Conservation (phyloP, 2,329 filamentous ascomycete species). For the Geosmithia putterillii region DNA sequence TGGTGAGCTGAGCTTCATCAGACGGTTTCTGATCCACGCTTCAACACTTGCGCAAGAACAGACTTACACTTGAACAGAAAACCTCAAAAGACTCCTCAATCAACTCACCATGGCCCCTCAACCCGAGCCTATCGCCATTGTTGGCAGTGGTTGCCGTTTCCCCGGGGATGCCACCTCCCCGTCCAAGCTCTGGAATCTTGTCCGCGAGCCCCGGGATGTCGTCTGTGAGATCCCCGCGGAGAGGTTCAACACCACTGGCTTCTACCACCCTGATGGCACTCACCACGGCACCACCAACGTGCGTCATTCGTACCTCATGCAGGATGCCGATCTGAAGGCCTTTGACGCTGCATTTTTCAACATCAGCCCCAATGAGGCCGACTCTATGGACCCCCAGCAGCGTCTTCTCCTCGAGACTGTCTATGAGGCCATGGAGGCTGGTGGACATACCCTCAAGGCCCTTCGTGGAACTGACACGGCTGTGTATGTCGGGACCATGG, state of each 20-base stretch:
- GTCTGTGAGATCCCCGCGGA: slow-evolving; percentile 13
- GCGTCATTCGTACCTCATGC: slow-evolving; percentile 18
- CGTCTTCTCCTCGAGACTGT: slow-evolving; percentile 23
- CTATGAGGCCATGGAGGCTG: slow-evolving; percentile 25
- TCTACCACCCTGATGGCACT: slow-evolving; percentile 16
- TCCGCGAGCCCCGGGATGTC: slow-evolving; percentile 16
- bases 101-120: neutral
- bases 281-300: slow-evolving; percentile 11
- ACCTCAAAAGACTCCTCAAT: neutral
- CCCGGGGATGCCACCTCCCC: slow-evolving; percentile 18
- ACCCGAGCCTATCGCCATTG: slow-evolving; percentile 24
- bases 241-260: slow-evolving; percentile 11
- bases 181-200: slow-evolving; percentile 22
- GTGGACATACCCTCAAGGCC: slow-evolving; percentile 16
- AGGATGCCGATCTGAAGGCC: slow-evolving; percentile 19
- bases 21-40: no score
- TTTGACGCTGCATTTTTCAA: slow-evolving; percentile 25
- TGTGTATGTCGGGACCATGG: slow-evolving; percentile 17
- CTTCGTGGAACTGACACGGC: slow-evolving; percentile 12
- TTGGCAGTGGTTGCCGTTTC: slow-evolving; percentile 25
- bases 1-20: no score
- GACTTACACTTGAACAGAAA: neutral
- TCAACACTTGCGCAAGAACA: neutral
- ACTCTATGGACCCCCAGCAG: slow-evolving; percentile 28
- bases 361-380: slow-evolving; percentile 23